Base-by-base conservation (phyloP, 305 asterid species). In the Fraxinus greggii region DNA sequence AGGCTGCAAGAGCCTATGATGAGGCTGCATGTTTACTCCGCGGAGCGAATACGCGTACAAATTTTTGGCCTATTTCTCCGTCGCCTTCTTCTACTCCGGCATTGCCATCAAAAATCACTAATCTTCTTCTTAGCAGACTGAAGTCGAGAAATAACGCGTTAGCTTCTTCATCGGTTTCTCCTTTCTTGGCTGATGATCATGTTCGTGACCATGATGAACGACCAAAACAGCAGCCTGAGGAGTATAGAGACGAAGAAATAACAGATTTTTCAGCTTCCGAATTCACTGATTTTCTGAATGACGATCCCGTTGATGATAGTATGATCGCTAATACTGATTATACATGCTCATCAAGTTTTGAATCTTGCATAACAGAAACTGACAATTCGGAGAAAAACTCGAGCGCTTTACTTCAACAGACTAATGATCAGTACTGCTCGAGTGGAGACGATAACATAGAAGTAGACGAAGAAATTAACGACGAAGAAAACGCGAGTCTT, bases 21-120 rank as follows among this genome's bases (percentile, higher is more conserved):
- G 93, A 92, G 88, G 97, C 97, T 0, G 95, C 94, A 29, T 91
- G 93, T 80, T 79, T 91, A 78, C 93, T 92, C 26, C 93, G 93
- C 3, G 97, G 95, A 15, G 82, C 94, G 10, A 91, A 90, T 45
- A 92, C 97, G 15, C 86, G 93, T 4, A 92, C 95, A 0, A 92
- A 92, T 56, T 92, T 92, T 76, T 89, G 91, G 91, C 93, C 93
- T n/a, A 45, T 24, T 36, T 83, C 85, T 75, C 69, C 86, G 9
- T 84, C 90, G 0, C 3, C 81, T 15, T 32, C 82, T 42, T 17
- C 83, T 0, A 40, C 76, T 15, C 85, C 88, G 2, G 90, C 90
- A 33, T 80, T 89, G 13, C 88, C 92, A 35, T 85, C 88, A 1
- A 89, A 87, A 77, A 89, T 89, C 78, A 85, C 87, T 15, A 84